These are phyloP conservation scores for Penicillium cataractarum DNA, from an alignment of 495 filamentous ascomycete genomes.

Conservation along the genomic window DNA sequence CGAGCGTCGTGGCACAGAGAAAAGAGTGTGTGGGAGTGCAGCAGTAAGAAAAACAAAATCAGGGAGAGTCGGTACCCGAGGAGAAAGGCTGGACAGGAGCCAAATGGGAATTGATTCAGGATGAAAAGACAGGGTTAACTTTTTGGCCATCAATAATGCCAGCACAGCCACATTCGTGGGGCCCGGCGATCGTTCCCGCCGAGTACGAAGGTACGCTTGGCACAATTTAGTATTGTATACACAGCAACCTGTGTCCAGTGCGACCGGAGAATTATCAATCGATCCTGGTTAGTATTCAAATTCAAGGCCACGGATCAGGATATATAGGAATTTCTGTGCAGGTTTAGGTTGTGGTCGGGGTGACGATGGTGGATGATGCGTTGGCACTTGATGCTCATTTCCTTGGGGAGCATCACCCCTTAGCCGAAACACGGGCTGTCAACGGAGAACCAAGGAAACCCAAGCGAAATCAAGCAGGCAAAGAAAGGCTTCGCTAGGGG, in stretches of 20 bases:
- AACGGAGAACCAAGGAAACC: conserved; percentile 1
- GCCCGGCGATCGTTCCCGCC: neutral
- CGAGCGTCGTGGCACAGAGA: neutral
- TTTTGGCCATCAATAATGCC: conserved; percentile 13
- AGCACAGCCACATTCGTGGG: conserved; percentile 7
- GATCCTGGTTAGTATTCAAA: conserved; percentile 3
- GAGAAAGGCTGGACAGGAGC: neutral
- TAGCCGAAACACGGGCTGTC: neutral
- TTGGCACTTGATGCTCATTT: conserved; percentile 1
- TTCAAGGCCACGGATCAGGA: neutral
- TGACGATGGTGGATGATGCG: neutral
- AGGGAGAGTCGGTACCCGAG: neutral
- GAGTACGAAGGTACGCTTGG: neutral
- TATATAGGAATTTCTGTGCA: neutral
- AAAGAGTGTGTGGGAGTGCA: neutral
- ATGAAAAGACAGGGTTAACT: neutral
- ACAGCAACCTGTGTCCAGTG: too few species aligned
- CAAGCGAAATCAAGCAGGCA: neutral
- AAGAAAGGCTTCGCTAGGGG: conserved; percentile 1
- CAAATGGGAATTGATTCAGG: neutral
- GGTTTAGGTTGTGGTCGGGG: too few species aligned
- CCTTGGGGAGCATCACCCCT: neutral
- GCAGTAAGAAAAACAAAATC: neutral
- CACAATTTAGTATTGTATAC: too few species aligned
- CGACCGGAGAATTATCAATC: neutral